Conservation (phyloP, 2,329 filamentous ascomycete species). For the Bipolaris cookei region DNA sequence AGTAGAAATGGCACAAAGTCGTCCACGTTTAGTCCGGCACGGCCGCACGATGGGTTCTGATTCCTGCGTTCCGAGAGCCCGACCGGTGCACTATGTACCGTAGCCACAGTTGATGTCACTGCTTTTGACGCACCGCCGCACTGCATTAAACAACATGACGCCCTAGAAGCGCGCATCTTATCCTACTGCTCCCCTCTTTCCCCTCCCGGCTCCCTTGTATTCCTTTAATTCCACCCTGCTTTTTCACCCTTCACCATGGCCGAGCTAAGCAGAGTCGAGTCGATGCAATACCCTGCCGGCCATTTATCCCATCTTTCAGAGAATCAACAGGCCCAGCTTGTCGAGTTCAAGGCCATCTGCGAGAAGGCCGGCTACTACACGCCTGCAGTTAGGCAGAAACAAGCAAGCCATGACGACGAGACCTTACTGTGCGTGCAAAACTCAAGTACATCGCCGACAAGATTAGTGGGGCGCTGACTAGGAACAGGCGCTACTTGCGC, state of each 20-base stretch:
- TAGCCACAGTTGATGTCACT: slow-evolving; percentile 36
- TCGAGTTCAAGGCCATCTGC: slow-evolving; percentile 73
- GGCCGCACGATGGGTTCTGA: slow-evolving; percentile 13
- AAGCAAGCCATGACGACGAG: slow-evolving; percentile 73
- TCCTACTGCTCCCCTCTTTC: slow-evolving; percentile 17
- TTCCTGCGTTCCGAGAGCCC: slow-evolving; percentile 25
- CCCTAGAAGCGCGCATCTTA: slow-evolving; percentile 24
- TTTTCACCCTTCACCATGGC: slow-evolving; percentile 32
- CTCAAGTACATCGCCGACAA: slow-evolving; percentile 1
- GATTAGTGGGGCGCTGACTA: slow-evolving; percentile 33
- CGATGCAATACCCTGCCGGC: slow-evolving; percentile 71
- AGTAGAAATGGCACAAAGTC: background rate
- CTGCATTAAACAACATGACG: slow-evolving; percentile 30
- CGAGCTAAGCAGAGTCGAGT: slow-evolving; percentile 47
- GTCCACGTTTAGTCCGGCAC: slow-evolving; percentile 29
- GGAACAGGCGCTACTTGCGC: slow-evolving; percentile 77
- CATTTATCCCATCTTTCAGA: slow-evolving; percentile 78
- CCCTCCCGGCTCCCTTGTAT: slow-evolving; percentile 4
- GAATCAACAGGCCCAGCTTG: slow-evolving; percentile 70
- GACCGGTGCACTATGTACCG: slow-evolving; percentile 4
- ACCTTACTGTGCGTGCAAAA: slow-evolving; percentile 66
- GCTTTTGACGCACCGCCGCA: slow-evolving; percentile 34
- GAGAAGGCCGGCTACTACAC: slow-evolving; percentile 69
- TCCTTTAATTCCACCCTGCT: background rate
- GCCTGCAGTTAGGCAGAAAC: slow-evolving; percentile 49